A percentile compares a stretch with the other conserved stretches of the same genome.
These are phyloP conservation scores for Coemansia sp. DNA, from an alignment of 192 early-diverging fungal genomes.

Conservation along the genomic window DNA sequence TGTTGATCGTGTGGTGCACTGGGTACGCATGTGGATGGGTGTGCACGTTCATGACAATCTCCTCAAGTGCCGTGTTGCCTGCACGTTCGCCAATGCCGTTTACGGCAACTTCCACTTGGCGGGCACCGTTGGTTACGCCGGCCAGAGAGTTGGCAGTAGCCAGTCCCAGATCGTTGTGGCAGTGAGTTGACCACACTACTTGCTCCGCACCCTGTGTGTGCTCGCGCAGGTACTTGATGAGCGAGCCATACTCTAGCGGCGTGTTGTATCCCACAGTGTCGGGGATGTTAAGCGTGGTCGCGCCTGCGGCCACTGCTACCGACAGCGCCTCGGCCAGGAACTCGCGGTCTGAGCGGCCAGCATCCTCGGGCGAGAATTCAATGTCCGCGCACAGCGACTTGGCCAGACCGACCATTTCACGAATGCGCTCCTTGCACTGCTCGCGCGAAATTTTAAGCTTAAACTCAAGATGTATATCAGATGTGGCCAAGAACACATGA, in stretches of 20 bases:
- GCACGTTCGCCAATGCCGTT: conserved; percentile 99
- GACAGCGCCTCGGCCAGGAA: conserved; percentile 84
- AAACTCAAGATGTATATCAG: conserved; percentile 92
- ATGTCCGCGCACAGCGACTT: conserved; percentile 81
- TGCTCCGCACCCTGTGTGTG: conserved; percentile 71
- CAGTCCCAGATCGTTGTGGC: conserved; percentile 95
- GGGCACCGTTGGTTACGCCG: conserved; percentile 85
- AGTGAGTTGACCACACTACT: conserved; percentile 91
- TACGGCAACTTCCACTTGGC: conserved; percentile 96
- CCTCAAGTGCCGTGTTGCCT: conserved; percentile 95
- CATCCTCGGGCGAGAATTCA: conserved; percentile 96
- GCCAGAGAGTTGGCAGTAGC: conserved; percentile 95
- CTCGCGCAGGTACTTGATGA: conserved; percentile 78
- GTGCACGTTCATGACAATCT: conserved; percentile 93
- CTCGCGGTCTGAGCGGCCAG: conserved; percentile 83
- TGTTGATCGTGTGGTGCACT: conserved; percentile 90
- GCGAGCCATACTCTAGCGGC: conserved; percentile 83
- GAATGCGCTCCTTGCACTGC: conserved; percentile 80
- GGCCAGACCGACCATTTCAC: conserved; percentile 76
- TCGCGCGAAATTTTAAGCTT: conserved; percentile 89
- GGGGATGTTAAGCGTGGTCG: conserved; percentile 95
- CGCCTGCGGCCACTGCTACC: conserved; percentile 85
- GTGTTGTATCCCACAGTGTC: conserved; percentile 97
- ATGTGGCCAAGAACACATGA: conserved; percentile 94
- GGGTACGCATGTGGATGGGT: conserved; percentile 88